A percentile compares a stretch with the other conserved stretches of the same genome.
phyloP scores from a whole-genome alignment of 164 flowering plant genomes.

The Nymphaea thermarum region DNA sequence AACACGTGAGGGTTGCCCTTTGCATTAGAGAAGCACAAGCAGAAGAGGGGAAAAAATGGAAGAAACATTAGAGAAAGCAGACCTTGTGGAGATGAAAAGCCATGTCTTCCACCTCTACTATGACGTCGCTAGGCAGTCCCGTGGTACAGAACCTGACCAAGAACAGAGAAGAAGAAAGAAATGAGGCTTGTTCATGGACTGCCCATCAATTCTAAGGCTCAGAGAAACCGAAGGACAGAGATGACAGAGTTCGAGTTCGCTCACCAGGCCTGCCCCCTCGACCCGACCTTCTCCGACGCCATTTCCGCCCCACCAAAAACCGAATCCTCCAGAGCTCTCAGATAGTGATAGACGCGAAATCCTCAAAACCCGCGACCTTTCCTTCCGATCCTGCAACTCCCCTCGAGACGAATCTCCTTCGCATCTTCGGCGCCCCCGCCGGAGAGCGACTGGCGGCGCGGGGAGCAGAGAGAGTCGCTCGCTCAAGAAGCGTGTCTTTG shows the following conservation, averaged over 20 bases:
- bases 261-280: slow-evolving; percentile 94
- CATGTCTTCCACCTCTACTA: slow-evolving; percentile 73
- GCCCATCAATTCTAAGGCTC: neutral
- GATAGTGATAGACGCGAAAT: neutral
- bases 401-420: neutral
- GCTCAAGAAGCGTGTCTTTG: neutral
- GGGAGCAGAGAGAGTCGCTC: neutral
- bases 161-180: neutral
- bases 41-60: neutral
- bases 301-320: slow-evolving; percentile 10
- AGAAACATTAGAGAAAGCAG: neutral
- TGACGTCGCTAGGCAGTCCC: slow-evolving; percentile 88
- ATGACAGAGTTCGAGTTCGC: neutral
- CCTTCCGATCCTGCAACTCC: neutral
- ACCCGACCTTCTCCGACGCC: slow-evolving; percentile 46
- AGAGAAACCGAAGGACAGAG: neutral
- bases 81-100: slow-evolving; percentile 90
- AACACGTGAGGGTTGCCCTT: neutral
- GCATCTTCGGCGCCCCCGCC: neutral
- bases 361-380: neutral
- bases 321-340: neutral
- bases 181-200: neutral
- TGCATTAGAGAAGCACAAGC: neutral
- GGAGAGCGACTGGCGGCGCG: neutral
- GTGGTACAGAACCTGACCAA: slow-evolving; percentile 79